A percentile compares a stretch with the other conserved stretches of the same genome.
Conservation (phyloP, 148 eudicot species). For the Selenicereus undatus region DNA sequence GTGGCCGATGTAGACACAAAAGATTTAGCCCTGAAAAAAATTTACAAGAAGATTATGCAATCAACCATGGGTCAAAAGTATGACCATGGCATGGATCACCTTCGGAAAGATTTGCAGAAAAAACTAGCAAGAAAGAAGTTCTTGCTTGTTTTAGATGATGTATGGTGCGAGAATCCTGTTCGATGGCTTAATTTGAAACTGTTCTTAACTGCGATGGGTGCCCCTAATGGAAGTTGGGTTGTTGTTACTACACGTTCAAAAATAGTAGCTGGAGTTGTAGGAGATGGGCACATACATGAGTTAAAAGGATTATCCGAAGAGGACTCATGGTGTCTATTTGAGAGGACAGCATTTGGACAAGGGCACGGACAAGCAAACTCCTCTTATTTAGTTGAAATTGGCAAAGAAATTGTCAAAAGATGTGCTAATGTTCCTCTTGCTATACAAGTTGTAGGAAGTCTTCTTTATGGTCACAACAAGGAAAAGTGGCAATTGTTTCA, state of each 20-base stretch:
- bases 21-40: slow-evolving; percentile 13
- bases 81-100: slow-evolving; percentile 9
- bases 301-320: slow-evolving; percentile 21
- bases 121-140: slow-evolving; percentile 14
- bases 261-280: slow-evolving; percentile 19
- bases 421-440: slow-evolving; percentile 28
- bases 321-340: slow-evolving; percentile 28
- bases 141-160: slow-evolving; percentile 21
- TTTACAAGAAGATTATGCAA: slow-evolving; percentile 19
- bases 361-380: not conserved
- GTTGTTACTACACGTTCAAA: slow-evolving; percentile 36
- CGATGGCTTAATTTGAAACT: slow-evolving; percentile 17
- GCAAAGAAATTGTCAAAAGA: slow-evolving; percentile 24
- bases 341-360: slow-evolving; percentile 28
- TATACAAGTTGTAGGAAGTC: slow-evolving; percentile 27
- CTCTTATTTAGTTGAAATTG: slow-evolving; percentile 19
- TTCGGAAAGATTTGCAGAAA: slow-evolving; percentile 11
- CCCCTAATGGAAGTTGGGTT: slow-evolving; percentile 25
- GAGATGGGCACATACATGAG: slow-evolving; percentile 12
- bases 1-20: slow-evolving; percentile 3
- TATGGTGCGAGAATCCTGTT: slow-evolving; percentile 19
- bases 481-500: slow-evolving; percentile 31
- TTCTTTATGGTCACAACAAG: slow-evolving; percentile 25
- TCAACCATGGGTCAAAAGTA: slow-evolving; percentile 5
- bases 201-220: slow-evolving; percentile 3